These are phyloP conservation scores for Xylaria arbuscula DNA, from an alignment of 2,329 filamentous ascomycete species.

Conservation along the genomic window DNA sequence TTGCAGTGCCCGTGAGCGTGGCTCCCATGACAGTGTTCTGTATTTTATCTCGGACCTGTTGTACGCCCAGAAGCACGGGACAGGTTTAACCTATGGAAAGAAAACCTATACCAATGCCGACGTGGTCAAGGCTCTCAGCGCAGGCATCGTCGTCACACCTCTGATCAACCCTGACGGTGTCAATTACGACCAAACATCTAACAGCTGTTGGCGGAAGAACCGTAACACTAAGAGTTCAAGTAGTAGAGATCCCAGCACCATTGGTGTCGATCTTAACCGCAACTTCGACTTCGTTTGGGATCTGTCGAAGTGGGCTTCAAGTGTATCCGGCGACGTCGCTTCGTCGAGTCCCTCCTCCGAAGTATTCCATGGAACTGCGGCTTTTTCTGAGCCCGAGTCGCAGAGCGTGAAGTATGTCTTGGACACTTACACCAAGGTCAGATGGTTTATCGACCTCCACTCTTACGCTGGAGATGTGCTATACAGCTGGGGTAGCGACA, in stretches of 20 bases:
- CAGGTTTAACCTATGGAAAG: conserved; percentile 63
- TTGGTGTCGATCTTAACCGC: conserved; percentile 66
- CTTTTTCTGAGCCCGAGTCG: conserved; percentile 68
- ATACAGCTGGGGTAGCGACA: conserved; percentile 68
- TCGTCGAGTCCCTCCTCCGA: conserved; percentile 58
- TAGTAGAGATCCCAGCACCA: conserved; percentile 45
- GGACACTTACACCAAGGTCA: conserved; percentile 60
- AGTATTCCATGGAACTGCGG: conserved; percentile 61
- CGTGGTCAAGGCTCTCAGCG: conserved; percentile 62
- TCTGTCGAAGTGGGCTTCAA: conserved; percentile 57
- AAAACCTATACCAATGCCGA: conserved; percentile 63
- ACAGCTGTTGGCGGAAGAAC: conserved; percentile 67
- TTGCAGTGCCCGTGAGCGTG: conserved; percentile 63
- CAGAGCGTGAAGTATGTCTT: conserved; percentile 65
- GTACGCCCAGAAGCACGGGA: conserved; percentile 60
- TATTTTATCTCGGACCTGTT: conserved; percentile 69
- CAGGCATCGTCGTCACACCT: conserved; percentile 65
- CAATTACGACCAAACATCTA: conserved; percentile 61
- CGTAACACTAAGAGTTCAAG: conserved; percentile 58
- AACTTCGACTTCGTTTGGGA: conserved; percentile 71
- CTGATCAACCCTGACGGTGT: conserved; percentile 67
- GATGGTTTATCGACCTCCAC: conserved; percentile 70
- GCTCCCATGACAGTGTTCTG: conserved; percentile 65
- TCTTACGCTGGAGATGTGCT: conserved; percentile 63
- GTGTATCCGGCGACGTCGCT: conserved; percentile 54